Evolutionary conservation across 2,329 filamentous ascomycete species (phyloP).

Genomic region (Colletotrichum cuscutae): DNA sequence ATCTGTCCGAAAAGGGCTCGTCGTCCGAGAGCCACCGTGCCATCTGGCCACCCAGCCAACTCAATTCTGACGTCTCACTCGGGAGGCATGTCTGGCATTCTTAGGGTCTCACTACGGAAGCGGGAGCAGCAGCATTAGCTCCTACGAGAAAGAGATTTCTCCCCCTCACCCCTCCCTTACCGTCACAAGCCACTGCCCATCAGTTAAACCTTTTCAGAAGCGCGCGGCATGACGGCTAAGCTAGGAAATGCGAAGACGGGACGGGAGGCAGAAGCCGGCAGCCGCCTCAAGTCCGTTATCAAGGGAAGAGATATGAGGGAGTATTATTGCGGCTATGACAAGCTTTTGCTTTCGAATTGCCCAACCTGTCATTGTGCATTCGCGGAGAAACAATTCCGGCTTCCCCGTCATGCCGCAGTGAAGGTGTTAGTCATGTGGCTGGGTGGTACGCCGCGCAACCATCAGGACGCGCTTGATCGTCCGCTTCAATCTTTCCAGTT

Average conservation of each 20-base stretch:
- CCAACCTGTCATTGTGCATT: neutral
- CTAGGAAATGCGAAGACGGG: neutral
- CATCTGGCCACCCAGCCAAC: slow-evolving; percentile 4
- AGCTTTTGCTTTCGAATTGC: neutral
- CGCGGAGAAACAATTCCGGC: neutral
- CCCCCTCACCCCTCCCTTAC: neutral
- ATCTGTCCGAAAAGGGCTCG: slow-evolving; percentile 16
- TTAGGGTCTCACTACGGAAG: neutral
- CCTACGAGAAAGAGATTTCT: neutral
- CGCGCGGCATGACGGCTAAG: neutral
- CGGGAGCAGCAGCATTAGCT: slow-evolving; percentile 5
- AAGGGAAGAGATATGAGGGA: neutral
- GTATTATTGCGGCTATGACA: neutral
- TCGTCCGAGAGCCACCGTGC: slow-evolving; percentile 10
- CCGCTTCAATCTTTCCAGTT: neutral
- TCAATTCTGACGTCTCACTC: slow-evolving; percentile 23
- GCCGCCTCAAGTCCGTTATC: neutral
- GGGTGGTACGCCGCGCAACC: neutral
- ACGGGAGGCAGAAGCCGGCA: neutral
- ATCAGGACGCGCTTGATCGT: neutral
- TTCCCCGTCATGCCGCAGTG: neutral
- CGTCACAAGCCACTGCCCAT: neutral
- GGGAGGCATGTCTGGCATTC: neutral
- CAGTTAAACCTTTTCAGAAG: neutral
- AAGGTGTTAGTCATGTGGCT: neutral